A percentile compares a stretch with the other conserved stretches of the same genome.
Evolutionary conservation across 129 eudicot genomes (phyloP).

Genomic region (Escallonia rubra): DNA sequence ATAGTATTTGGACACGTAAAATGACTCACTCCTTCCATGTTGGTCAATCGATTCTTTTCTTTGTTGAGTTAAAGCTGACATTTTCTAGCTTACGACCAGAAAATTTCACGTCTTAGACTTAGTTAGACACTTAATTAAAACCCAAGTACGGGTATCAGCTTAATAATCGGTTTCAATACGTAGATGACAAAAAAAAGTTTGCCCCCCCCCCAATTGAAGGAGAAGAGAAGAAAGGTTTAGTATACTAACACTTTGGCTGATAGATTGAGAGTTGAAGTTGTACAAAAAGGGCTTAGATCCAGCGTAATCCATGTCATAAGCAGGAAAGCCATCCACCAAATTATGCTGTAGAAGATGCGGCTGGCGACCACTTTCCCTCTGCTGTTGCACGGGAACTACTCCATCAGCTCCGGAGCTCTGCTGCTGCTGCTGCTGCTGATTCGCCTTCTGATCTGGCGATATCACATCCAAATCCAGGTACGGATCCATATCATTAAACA

Average conservation of each 20-base stretch:
- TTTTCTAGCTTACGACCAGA: background rate
- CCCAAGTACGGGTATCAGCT: no score
- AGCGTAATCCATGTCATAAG: constrained; percentile 46
- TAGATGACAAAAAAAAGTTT: background rate
- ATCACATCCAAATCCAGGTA: constrained; percentile 53
- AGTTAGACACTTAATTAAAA: background rate
- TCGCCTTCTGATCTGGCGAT: constrained; percentile 39
- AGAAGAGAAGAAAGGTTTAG: background rate
- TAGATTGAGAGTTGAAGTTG: constrained; percentile 67
- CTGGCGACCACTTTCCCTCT: constrained; percentile 11
- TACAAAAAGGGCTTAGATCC: constrained; percentile 72
- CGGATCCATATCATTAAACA: constrained; percentile 63
- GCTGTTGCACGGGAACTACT: constrained; percentile 67
- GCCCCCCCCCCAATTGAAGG: no score
- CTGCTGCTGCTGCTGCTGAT: constrained; percentile 12
- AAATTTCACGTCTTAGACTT: no score
- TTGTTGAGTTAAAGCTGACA: background rate
- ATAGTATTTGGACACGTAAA: no score
- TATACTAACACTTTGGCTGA: constrained; percentile 86
- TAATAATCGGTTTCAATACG: no score
- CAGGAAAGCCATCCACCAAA: constrained; percentile 71
- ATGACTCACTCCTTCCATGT: no score
- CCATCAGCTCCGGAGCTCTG: constrained; percentile 46
- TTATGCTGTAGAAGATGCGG: constrained; percentile 10
- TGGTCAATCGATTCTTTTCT: no score